Evolutionary conservation across 2,329 filamentous ascomycete genomes (phyloP), one percentile per base, ranked within the genome.

Genomic region (Verruconis gallopava): DNA sequence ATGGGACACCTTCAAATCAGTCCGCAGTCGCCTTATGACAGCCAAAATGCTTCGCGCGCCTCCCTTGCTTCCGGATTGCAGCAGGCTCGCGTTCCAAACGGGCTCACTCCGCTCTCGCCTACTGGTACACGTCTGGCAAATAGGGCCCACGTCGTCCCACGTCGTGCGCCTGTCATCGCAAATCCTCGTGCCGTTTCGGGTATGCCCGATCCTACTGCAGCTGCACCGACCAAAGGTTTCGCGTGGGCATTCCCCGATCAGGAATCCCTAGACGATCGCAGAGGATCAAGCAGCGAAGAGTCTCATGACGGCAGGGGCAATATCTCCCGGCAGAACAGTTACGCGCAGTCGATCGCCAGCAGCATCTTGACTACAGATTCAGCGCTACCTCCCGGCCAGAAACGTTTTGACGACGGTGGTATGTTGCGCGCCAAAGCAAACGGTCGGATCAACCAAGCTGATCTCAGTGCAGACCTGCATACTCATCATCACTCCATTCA

Each of bases 241-340:
- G 79, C 83, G 3, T 89, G 83, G 82, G 83, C 83, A 49, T 88
- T 88, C 51, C 82, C 83, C 1, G 82, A 85, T 53, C 76, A 81
- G 42, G 73, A 78, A 17, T 37, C 42, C 40, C 75, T 81, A 44
- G 65, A 60, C 25, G 65, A 69, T 30, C 56, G 64, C 42, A 55
- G 66, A 44, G 63, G 59, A 21, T 68, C 65, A 13, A 68, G 64
- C 48, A 71, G 69, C 47, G 61, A 60, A 48, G 63, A 65, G 37
- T 64, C 64, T 51, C 68, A 53, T 59, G 55, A 59, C 55, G 64
- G 50, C 62, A 66, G 37, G 36, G 74, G 74, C 28, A 63, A 72
- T 35, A 74, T 78, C 43, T 86, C 82, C 6, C 71, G 82, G 46
- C 74, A 81, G 46, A 85, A 81, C 56, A 86, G 81, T 51, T 73